phyloP scores from a whole-genome alignment of 73 alveolate species.

The Blepharisma stoltei region DNA sequence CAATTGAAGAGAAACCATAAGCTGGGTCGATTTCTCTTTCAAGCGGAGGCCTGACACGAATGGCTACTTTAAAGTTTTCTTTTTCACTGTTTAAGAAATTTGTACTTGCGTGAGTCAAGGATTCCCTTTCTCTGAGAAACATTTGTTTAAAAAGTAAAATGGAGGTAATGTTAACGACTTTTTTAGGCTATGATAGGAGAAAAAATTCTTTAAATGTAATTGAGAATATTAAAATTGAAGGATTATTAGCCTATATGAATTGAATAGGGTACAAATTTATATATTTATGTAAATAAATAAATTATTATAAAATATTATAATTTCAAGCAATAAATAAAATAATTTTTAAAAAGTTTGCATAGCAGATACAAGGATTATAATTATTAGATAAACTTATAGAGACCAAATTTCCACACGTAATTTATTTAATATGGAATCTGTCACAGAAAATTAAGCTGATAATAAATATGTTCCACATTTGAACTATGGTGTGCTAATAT shows the following conservation, averaged over 20 bases:
- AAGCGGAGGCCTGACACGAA: constrained; percentile 80
- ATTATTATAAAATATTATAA: no score
- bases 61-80: constrained; percentile 72
- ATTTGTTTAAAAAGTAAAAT: background rate
- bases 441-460: no score
- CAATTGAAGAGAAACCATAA: constrained; percentile 70
- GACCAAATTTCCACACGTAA: no score
- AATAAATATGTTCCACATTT: no score
- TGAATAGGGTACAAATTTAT: no score
- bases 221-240: background rate
- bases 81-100: background rate
- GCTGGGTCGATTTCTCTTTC: constrained; percentile 68
- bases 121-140: background rate
- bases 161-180: background rate
- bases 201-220: background rate
- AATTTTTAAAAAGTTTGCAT: no score
- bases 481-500: no score
- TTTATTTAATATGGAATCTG: no score
- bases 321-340: no score
- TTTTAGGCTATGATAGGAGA: background rate
- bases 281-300: no score
- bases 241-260: background rate
- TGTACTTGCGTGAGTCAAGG: background rate
- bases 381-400: no score
- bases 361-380: no score